phyloP scores from a whole-genome alignment of 495 filamentous ascomycete species.

The Aspergillus cavernicola region DNA sequence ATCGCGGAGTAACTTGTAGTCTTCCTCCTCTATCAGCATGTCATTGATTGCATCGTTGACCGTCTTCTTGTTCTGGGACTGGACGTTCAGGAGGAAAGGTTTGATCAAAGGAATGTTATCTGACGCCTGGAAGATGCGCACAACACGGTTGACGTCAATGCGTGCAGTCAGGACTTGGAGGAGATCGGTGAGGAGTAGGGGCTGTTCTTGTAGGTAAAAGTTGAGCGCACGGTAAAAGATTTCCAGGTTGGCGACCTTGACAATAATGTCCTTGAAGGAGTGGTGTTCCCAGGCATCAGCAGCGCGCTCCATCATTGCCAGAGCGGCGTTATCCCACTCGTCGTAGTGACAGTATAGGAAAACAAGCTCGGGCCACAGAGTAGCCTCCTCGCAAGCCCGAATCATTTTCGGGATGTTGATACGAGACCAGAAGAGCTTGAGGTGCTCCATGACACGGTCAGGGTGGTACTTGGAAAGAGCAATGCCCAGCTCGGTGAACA shows the following conservation, averaged over 20 bases:
- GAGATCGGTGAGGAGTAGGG: slow-evolving; percentile 89
- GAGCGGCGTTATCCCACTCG: slow-evolving; percentile 96
- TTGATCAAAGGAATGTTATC: slow-evolving; percentile 99
- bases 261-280: slow-evolving; percentile 97
- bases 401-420: slow-evolving; percentile 99
- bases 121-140: slow-evolving; percentile 96
- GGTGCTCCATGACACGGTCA: slow-evolving; percentile 95
- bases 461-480: slow-evolving; percentile 96
- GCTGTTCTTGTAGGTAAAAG: slow-evolving; percentile 98
- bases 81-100: slow-evolving; percentile 96
- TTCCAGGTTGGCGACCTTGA: slow-evolving; percentile 97
- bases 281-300: slow-evolving; percentile 99
- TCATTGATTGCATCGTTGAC: slow-evolving; percentile 99
- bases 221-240: slow-evolving; percentile 98
- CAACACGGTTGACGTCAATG: slow-evolving; percentile 97
- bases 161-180: slow-evolving; percentile 86
- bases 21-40: slow-evolving; percentile 96
- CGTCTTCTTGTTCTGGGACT: slow-evolving; percentile 93
- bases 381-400: slow-evolving; percentile 88
- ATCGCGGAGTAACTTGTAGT: slow-evolving; percentile 97
- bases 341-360: slow-evolving; percentile 99
- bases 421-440: slow-evolving; percentile 97
- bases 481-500: slow-evolving; percentile 96
- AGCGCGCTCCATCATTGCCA: slow-evolving; percentile 99
- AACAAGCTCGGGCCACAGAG: slow-evolving; percentile 95